Percentiles rank a stretch among this genome's conserved stretches.
Conservation (phyloP, 306 rosid species). For the Vachellia collinsii region DNA sequence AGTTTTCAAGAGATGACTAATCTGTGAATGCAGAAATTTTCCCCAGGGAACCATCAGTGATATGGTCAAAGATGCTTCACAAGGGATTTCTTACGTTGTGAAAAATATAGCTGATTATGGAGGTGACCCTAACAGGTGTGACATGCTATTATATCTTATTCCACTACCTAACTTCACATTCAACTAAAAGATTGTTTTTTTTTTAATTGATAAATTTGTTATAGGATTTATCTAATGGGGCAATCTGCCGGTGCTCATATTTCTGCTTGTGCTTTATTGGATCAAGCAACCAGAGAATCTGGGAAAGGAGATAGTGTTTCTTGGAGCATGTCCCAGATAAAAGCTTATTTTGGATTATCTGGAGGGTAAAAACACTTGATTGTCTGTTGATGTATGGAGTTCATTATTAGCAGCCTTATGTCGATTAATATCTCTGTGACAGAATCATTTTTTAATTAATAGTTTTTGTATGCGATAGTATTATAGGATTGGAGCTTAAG, state of each 20-base stretch:
- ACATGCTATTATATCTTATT: constrained; percentile 33
- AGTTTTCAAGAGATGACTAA: constrained; percentile 24
- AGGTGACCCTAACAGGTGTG: constrained; percentile 89
- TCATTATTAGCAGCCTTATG: background rate
- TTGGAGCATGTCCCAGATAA: constrained; percentile 74
- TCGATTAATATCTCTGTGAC: background rate
- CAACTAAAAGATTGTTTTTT: constrained; percentile 30
- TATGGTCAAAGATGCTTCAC: constrained; percentile 81
- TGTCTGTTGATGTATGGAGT: constrained; percentile 6
- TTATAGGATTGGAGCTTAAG: background rate
- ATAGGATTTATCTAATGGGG: constrained; percentile 93
- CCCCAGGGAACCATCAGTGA: constrained; percentile 99
- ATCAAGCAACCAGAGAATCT: constrained; percentile 74
- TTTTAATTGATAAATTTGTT: constrained; percentile 18
- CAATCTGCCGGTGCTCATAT: constrained; percentile 99
- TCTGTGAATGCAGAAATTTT: constrained; percentile 74
- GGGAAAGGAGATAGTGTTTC: constrained; percentile 49
- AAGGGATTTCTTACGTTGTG: constrained; percentile 74
- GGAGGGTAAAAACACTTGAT: constrained; percentile 77
- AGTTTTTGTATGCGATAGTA: background rate
- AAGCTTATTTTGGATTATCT: constrained; percentile 91
- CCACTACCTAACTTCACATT: constrained; percentile 31
- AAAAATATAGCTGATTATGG: constrained; percentile 76
- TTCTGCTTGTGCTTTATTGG: constrained; percentile 83
- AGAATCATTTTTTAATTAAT: background rate